Evolutionary conservation across 139 green algal species (phyloP).

Genomic region (Marvania coccoides): DNA sequence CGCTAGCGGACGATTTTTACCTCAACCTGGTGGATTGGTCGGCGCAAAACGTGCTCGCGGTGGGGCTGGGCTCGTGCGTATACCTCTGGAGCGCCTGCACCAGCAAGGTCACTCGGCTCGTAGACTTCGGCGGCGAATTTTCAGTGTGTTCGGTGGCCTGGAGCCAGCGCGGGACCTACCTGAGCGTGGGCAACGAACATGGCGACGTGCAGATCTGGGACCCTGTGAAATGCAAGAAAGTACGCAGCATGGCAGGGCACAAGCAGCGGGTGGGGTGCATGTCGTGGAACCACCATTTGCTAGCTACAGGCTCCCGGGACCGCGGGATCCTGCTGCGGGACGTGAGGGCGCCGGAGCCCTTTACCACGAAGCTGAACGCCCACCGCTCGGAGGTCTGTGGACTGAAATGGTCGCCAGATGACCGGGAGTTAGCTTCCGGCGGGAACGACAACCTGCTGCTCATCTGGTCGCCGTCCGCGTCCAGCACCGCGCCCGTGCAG

Average conservation of each 20-base stretch:
- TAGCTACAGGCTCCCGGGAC: slow-evolving; percentile 84
- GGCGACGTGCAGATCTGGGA: slow-evolving; percentile 85
- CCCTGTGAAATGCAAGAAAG: slow-evolving; percentile 48
- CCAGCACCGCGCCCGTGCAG: slow-evolving; percentile 25
- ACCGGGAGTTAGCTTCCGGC: slow-evolving; percentile 70
- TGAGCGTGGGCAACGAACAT: slow-evolving; percentile 77
- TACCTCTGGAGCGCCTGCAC: slow-evolving; percentile 95
- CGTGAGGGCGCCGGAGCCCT: slow-evolving; percentile 68
- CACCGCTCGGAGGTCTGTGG: slow-evolving; percentile 87
- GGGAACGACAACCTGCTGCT: slow-evolving; percentile 84
- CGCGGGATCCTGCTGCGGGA: slow-evolving; percentile 83
- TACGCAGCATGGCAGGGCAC: slow-evolving; percentile 80
- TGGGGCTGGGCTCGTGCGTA: slow-evolving; percentile 84
- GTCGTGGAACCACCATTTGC: slow-evolving; percentile 78
- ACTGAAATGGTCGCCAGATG: slow-evolving; percentile 75
- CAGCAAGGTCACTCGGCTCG: slow-evolving; percentile 57
- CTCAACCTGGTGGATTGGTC: slow-evolving; percentile 98
- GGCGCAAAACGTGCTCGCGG: slow-evolving; percentile 83
- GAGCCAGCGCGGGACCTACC: slow-evolving; percentile 81
- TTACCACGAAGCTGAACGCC: slow-evolving; percentile 52
- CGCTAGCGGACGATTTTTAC: slow-evolving; percentile 95
- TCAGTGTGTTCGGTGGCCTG: slow-evolving; percentile 81
- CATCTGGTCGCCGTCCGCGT: slow-evolving; percentile 46
- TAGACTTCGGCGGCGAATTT: slow-evolving; percentile 38
- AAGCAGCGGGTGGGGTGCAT: slow-evolving; percentile 66